phyloP scores from a whole-genome alignment of 148 eudicot genomes.

The Fagopyrum homotropicum region DNA sequence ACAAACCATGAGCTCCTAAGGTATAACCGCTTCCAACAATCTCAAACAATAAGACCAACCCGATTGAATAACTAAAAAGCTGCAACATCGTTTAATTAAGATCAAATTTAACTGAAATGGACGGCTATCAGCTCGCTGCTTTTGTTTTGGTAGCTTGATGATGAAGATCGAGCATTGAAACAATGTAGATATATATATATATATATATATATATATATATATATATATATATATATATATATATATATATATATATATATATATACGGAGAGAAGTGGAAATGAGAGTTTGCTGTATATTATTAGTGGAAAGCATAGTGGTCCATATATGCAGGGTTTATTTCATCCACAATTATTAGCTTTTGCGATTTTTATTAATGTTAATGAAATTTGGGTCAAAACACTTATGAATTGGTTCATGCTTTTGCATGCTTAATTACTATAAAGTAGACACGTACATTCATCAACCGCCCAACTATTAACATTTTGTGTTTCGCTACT shows the following conservation, averaged over 20 bases:
- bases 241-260: background rate
- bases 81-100: background rate
- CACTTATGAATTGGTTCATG: background rate
- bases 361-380: background rate
- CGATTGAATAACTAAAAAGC: background rate
- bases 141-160: background rate
- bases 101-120: background rate
- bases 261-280: background rate
- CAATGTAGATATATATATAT: background rate
- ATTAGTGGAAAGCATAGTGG: conserved; percentile 3
- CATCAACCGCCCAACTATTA: background rate
- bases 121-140: background rate
- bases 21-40: conserved; percentile 19
- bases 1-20: conserved; percentile 26
- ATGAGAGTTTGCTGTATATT: background rate
- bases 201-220: background rate
- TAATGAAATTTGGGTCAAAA: background rate
- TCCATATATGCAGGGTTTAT: conserved; percentile 10
- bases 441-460: background rate
- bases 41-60: conserved; percentile 19
- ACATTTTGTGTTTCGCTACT: background rate
- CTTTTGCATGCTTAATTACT: background rate
- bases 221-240: background rate
- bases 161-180: conserved; percentile 1
- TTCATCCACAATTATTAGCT: background rate